Evolutionary conservation across 306 rosid species (phyloP), one percentile per base, ranked within the genome.

Genomic region (Inga oerstediana): DNA sequence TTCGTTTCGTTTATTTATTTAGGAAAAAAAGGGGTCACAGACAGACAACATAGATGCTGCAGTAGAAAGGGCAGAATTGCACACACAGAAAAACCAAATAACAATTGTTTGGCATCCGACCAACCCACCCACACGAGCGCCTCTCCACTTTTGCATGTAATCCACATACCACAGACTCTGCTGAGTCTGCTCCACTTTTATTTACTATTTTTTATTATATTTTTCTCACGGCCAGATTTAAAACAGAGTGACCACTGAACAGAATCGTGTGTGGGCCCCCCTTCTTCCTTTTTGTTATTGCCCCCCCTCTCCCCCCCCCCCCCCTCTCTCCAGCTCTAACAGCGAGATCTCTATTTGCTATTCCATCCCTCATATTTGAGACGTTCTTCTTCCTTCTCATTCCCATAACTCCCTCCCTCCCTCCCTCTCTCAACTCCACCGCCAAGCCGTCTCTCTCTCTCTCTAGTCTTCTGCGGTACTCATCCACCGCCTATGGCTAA

Each of bases 71-170:
- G 48, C 86, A 79, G 59, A 37, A 83, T 79, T 79, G 77, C 34
- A 62, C 59, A 66, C 4, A 44, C 19, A 80, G 58, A 74, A 71
- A 72, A 81, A 19, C 4, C 15, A 39, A 69, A 69, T 81, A 64
- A 76, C 78, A 88, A 80, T 80, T 24, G 83, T 56, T 79, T 61
- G 32, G 68, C 70, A 67, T 68, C 82, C 58, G 78, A 56, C 77
- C 32, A 45, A 39, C 75, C 77, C 72, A 82, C 85, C 92, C 98
- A 88, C 98, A 95, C 98, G 98, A 89, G 95, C 88, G 97, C 86
- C 84, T 94, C 94, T 91, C 82, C 79, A 79, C 89, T 76, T 79
- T 79, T 83, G 81, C 88, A 79, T 80, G 89, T 74, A 77, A 87
- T 79, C 87, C 72, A 54, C 89, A 62, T 7, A 16, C 79, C 48